Base-by-base conservation (phyloP, 2,329 filamentous ascomycete species). In the Nectriaceae sp. region DNA sequence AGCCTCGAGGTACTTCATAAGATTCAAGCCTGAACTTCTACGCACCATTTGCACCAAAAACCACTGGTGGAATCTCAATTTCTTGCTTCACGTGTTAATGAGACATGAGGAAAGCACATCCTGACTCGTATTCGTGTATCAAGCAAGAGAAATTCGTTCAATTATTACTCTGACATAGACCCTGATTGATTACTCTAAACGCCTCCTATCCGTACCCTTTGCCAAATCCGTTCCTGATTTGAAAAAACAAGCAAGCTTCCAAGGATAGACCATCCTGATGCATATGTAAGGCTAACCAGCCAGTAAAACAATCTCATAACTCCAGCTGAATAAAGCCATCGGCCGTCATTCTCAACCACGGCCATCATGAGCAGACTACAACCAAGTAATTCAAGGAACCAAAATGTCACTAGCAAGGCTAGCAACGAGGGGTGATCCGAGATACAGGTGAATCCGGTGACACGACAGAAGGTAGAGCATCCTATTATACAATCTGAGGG, bases 221-320 rank as follows among this genome's bases (percentile, higher is more conserved):
- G 52, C 56, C 48, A 55, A 56, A 55, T 55, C 49, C 54, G 29
- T 53, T 54, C 49, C 39, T 44, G 38, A 46, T 35, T 59, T 39
- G 46, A 33, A 51, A 44, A 41, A 50, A 54, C 45, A 49, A 54
- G 22, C 48, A 55, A 51, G 41, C 44, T 38, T 52, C n/a, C 41
- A 44, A 46, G 44, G 39, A 40, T 31, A 41, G 40, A 45, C 44
- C 49, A 46, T 44, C 48, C 45, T 49, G 40, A 49, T 46, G 49
- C 50, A 56, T 42, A 54, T 57, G 46, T 44, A 56, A 50, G 60
- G 48, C 37, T 49, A 38, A 47, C 43, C 40, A 50, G 47, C 42
- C 56, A 36, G 33, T 18, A 36, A 58, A 47, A 56, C 50, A 59
- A 59, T 60, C 54, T 62, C 53, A 53, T 55, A 61, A 64, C 60